Base-by-base conservation (phyloP, 2,329 filamentous ascomycete species). In the Colletotrichum euphorbiae region DNA sequence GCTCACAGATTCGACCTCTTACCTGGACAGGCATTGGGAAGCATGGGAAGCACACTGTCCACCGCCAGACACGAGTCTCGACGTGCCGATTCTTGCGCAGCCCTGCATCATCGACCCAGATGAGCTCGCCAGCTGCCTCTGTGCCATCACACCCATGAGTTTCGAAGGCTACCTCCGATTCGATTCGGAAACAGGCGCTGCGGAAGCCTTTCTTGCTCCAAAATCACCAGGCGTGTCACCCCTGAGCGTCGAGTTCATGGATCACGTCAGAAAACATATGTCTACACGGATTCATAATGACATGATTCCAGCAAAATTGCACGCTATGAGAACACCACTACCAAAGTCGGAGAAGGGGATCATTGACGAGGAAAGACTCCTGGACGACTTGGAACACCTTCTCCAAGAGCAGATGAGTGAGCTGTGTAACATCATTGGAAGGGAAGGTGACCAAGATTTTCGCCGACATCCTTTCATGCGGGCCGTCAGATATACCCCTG, bases 1-100 rank as follows among this genome's bases (percentile, higher is more conserved):
- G 2, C 69, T 87, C 9, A 81, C 80, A 0, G 83, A 87, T 31
- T 75, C 78, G 5, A 83, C 79, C 4, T 77, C 79, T 2, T 79
- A 82, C 58, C 74, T 81, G 0, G 74, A 78, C 4, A 78, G 83
- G n/a, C 84, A 88, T 69, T 85, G 79, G 74, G 79, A 86, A 61
- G 85, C 83, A 0, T 85, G 79, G 74, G 79, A 86, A 61, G 85
- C 83, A 0, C 71, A 72, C 4, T 87, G 84, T 64, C 85, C 85
- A 0, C 79, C 81, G 3, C 74, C 78, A 2, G 84, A 87, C 62
- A 84, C 83, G 0, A 76, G 80, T 1, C 74, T 88, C 3, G 79
- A 78, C 2, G 76, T 76, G 2, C 70, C 76, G 0, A 86, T 87
- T 42, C 45, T 73, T 2, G 77, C 78, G 4, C 71, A 65, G 0